A percentile compares a stretch with the other conserved stretches of the same genome.
phyloP scores from a whole-genome alignment of 2,329 filamentous ascomycete genomes.

The Pseudocercospora ulei region DNA sequence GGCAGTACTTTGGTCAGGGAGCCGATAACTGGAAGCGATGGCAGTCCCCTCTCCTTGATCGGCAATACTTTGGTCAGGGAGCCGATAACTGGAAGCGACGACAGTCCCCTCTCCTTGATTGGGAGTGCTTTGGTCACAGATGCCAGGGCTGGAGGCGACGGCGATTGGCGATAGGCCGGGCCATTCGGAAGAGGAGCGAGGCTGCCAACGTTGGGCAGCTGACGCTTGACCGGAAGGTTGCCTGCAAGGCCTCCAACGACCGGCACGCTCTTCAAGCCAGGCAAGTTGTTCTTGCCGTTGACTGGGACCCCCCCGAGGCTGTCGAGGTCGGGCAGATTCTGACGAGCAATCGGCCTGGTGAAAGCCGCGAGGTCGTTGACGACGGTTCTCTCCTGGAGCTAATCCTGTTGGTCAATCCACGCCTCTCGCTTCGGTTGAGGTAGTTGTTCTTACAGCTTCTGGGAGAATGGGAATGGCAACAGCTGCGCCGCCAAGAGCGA shows the following conservation, averaged over 20 bases:
- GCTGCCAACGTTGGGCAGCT: background rate
- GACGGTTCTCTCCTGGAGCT: conserved; percentile 3
- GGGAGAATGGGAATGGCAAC: conserved; percentile 5
- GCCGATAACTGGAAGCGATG: background rate
- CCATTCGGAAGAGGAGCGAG: too few relatives aligned
- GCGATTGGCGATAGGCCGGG: too few relatives aligned
- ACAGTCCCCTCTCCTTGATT: background rate
- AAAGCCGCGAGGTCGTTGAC: conserved; percentile 3
- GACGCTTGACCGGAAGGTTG: background rate
- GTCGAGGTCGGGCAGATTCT: too few relatives aligned
- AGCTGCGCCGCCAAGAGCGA: background rate
- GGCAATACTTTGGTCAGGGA: background rate
- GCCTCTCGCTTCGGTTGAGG: too few relatives aligned
- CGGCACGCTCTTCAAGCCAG: background rate
- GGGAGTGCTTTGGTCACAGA: background rate
- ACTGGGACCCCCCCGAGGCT: too few relatives aligned
- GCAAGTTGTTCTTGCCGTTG: conserved; percentile 3
- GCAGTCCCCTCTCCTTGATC: background rate
- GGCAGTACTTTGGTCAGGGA: background rate
- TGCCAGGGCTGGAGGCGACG: background rate
- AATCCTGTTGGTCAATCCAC: too few relatives aligned
- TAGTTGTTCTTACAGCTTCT: too few relatives aligned
- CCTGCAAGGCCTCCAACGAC: background rate
- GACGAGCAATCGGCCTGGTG: conserved; percentile 1
- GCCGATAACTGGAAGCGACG: background rate